These are phyloP conservation scores for Aspergillus sp. DNA, from an alignment of 2,329 filamentous ascomycete genomes.

Conservation along the genomic window DNA sequence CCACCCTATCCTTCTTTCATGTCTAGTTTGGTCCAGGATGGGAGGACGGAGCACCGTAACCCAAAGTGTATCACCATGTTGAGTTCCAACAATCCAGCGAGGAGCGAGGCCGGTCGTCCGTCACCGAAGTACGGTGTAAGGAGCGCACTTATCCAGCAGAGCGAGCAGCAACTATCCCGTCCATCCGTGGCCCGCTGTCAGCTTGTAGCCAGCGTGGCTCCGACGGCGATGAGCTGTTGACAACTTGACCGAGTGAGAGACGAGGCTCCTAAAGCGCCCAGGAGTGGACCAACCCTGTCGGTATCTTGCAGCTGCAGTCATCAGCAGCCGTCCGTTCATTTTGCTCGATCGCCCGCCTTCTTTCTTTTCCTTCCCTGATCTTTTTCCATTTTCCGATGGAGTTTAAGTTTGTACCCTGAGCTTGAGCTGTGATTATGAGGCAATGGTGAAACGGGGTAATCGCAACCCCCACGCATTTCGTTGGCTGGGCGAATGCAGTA, in stretches of 20 bases:
- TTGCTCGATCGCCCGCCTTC: not conserved
- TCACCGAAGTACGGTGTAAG: not conserved
- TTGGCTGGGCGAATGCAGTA: constrained; percentile 8
- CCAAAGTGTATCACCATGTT: constrained; percentile 13
- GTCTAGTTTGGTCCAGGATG: constrained; percentile 10
- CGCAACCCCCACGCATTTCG: constrained; percentile 6
- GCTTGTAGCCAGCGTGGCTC: not conserved
- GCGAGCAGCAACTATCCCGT: not conserved
- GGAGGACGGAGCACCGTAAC: constrained; percentile 11
- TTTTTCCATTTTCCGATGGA: not conserved
- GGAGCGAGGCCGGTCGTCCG: not conserved
- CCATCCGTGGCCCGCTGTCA: not conserved
- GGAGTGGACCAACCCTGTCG: not conserved
- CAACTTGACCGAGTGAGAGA: not conserved
- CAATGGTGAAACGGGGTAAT: constrained; percentile 23
- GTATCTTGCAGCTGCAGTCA: constrained; percentile 8
- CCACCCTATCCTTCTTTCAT: constrained; percentile 11
- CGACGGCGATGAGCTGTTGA: not conserved
- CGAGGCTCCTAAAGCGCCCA: not conserved
- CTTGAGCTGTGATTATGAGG: constrained; percentile 16
- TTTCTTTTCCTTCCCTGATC: not conserved
- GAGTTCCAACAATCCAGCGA: constrained; percentile 1
- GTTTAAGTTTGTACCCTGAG: constrained; percentile 14
- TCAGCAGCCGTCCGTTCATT: not conserved
- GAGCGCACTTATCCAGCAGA: not conserved